phyloP scores from a whole-genome alignment of 164 flowering plant genomes.

The Chimonanthus salicifolius region DNA sequence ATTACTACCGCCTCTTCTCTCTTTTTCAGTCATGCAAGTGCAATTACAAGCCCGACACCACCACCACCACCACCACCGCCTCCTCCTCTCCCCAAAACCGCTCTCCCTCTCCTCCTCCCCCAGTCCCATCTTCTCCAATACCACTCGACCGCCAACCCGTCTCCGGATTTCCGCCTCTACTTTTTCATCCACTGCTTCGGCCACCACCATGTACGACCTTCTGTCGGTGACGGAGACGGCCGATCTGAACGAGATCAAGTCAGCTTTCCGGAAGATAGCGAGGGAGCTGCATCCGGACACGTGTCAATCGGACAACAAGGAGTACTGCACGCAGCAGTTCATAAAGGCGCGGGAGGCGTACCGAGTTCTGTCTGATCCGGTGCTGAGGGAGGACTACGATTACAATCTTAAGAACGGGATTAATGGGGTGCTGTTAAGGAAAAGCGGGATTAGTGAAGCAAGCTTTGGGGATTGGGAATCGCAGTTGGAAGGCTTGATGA shows the following conservation, averaged over 20 bases:
- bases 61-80: too few relatives aligned
- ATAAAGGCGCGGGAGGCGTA: slow-evolving; percentile 13
- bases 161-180: not conserved
- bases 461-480: slow-evolving; percentile 14
- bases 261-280: slow-evolving; percentile 12
- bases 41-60: too few relatives aligned
- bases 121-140: not conserved
- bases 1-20: too few relatives aligned
- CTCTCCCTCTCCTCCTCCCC: not conserved
- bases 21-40: too few relatives aligned
- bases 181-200: not conserved
- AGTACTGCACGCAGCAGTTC: slow-evolving; percentile 3
- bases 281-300: slow-evolving; percentile 13
- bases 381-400: slow-evolving; percentile 12
- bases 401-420: not conserved
- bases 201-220: slow-evolving; percentile 10
- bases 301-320: slow-evolving; percentile 3
- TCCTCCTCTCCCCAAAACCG: too few relatives aligned
- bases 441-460: not conserved
- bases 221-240: slow-evolving; percentile 11
- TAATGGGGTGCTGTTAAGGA: not conserved
- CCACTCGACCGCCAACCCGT: not conserved
- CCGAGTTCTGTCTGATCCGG: slow-evolving; percentile 11
- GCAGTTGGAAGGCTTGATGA: slow-evolving; percentile 9
- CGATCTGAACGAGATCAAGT: slow-evolving; percentile 13